Percentiles rank a stretch among this genome's conserved stretches.
phyloP scores from a whole-genome alignment of 1,139 yeast genomes.

The Suhomyces kunorum region DNA sequence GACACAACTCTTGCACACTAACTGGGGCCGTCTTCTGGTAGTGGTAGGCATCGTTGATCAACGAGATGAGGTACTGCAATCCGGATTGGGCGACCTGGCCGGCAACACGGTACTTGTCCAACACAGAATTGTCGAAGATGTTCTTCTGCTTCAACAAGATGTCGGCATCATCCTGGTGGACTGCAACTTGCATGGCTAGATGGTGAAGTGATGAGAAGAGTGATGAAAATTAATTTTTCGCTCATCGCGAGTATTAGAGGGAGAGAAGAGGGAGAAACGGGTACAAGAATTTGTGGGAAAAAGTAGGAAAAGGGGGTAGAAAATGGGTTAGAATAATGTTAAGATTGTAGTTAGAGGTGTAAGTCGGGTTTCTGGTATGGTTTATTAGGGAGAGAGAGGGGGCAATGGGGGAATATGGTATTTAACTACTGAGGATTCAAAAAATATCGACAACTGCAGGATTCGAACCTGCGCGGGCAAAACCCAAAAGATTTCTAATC shows the following conservation, averaged over 20 bases:
- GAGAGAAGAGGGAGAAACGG: slow-evolving; percentile 5
- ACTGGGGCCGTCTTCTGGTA: slow-evolving; percentile 44
- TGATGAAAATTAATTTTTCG: slow-evolving; percentile 9
- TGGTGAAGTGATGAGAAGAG: slow-evolving; percentile 3
- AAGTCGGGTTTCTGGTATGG: neutral
- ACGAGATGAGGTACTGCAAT: slow-evolving; percentile 60
- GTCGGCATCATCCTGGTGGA: slow-evolving; percentile 71
- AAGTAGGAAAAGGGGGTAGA: neutral
- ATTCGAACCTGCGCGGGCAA: slow-evolving; percentile 59
- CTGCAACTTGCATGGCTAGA: slow-evolving; percentile 57
- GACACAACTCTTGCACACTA: slow-evolving; percentile 74
- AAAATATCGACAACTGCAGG: slow-evolving; percentile 44
- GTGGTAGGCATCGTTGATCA: slow-evolving; percentile 74
- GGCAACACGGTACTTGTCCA: slow-evolving; percentile 84
- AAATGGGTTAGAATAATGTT: neutral
- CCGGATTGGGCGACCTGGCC: slow-evolving; percentile 93
- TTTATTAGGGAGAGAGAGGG: neutral
- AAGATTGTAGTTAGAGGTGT: neutral
- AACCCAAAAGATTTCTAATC: slow-evolving; percentile 47
- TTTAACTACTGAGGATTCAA: slow-evolving; percentile 4
- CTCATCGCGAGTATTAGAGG: slow-evolving; percentile 10
- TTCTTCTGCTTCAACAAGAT: slow-evolving; percentile 74
- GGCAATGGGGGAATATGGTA: neutral
- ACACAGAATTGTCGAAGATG: slow-evolving; percentile 57
- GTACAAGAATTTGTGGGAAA: neutral